These are phyloP conservation scores for Neopestalotiopsis sp. DNA, from an alignment of 2,329 filamentous ascomycete species.

Conservation along the genomic window DNA sequence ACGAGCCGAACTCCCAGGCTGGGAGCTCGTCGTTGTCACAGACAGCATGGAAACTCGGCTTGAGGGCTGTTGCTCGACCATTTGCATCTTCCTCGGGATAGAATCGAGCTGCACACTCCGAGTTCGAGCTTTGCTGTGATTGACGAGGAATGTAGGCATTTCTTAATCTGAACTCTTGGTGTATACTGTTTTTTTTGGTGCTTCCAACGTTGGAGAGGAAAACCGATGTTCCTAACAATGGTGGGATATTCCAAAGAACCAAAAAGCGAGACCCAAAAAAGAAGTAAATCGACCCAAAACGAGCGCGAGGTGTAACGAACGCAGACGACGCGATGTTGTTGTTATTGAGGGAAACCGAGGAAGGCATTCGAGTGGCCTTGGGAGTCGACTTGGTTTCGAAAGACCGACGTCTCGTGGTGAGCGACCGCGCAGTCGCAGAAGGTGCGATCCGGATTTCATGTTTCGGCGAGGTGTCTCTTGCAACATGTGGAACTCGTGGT, in stretches of 20 bases:
- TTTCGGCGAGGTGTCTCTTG: slow-evolving; percentile 27
- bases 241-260: slow-evolving; percentile 40
- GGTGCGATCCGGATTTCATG: slow-evolving; percentile 20
- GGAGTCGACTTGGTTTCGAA: slow-evolving; percentile 20
- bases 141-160: slow-evolving; percentile 49
- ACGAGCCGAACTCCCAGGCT: slow-evolving; percentile 41
- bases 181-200: slow-evolving; percentile 25
- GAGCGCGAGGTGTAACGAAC: slow-evolving; percentile 32
- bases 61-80: slow-evolving; percentile 21
- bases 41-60: slow-evolving; percentile 26
- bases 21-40: slow-evolving; percentile 32
- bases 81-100: slow-evolving; percentile 22
- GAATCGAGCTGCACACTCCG: slow-evolving; percentile 56
- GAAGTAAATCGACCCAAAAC: slow-evolving; percentile 51
- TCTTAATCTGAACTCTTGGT: slow-evolving; percentile 23
- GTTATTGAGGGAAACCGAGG: slow-evolving; percentile 8
- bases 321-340: slow-evolving; percentile 28
- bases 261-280: slow-evolving; percentile 47
- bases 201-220: slow-evolving; percentile 24
- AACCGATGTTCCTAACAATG: slow-evolving; percentile 40
- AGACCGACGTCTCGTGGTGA: slow-evolving; percentile 16
- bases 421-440: slow-evolving; percentile 9
- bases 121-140: slow-evolving; percentile 49
- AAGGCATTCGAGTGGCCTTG: neutral
- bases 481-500: slow-evolving; percentile 24